Percentiles rank a stretch among this genome's conserved stretches.
Evolutionary conservation across 495 filamentous ascomycete genomes (phyloP).

Genomic region (Aspergillus coremiiformis): DNA sequence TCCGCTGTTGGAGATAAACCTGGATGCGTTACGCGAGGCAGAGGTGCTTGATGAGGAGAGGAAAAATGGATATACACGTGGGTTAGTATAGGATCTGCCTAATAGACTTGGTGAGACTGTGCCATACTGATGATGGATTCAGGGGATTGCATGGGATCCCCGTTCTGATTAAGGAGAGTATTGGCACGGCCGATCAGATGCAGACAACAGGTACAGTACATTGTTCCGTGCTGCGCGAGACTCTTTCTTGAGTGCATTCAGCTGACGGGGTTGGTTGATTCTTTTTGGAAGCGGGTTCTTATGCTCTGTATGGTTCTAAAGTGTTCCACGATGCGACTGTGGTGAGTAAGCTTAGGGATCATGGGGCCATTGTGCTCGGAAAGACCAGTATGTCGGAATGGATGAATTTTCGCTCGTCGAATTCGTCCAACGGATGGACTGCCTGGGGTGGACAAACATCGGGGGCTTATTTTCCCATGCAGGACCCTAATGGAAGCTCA

Average conservation of each 20-base stretch:
- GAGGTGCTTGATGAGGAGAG: constrained; percentile 45
- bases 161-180: constrained; percentile 62
- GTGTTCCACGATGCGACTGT: constrained; percentile 40
- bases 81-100: constrained; percentile 19
- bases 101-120: neutral
- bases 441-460: constrained; percentile 45
- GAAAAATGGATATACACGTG: constrained; percentile 33
- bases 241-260: neutral
- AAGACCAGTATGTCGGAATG: constrained; percentile 51
- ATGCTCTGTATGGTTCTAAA: constrained; percentile 44
- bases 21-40: constrained; percentile 47
- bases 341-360: constrained; percentile 40
- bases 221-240: constrained; percentile 13
- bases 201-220: constrained; percentile 41
- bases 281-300: constrained; percentile 45
- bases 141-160: constrained; percentile 60
- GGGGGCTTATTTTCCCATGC: constrained; percentile 42
- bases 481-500: constrained; percentile 49
- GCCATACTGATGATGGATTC: neutral
- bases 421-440: constrained; percentile 49
- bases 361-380: constrained; percentile 47
- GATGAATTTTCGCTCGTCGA: constrained; percentile 44
- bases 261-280: constrained; percentile 6
- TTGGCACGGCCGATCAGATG: constrained; percentile 57
- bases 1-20: constrained; percentile 51